phyloP scores from a whole-genome alignment of 1,284 basidiomycete species.

The Ceratobasidium papillatum region DNA sequence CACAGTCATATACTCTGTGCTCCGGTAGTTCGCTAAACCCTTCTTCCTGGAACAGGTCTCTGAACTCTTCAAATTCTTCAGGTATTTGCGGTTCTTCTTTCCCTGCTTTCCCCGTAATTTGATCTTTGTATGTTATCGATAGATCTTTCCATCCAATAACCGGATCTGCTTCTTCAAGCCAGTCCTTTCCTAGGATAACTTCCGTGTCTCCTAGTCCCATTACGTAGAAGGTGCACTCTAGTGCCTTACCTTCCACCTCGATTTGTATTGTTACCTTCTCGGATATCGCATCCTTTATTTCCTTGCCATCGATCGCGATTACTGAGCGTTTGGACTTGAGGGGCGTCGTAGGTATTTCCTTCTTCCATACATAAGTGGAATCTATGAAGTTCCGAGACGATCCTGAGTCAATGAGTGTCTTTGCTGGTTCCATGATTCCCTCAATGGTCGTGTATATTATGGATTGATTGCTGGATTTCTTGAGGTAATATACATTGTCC shows the following conservation, averaged over 20 bases:
- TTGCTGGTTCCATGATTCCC: neutral
- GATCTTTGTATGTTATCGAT: neutral
- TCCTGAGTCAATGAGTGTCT: constrained; percentile 1
- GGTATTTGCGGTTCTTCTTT: neutral
- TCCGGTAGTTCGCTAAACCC: neutral
- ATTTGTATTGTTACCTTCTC: neutral
- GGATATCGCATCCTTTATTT: neutral
- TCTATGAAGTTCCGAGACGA: neutral
- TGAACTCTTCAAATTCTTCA: neutral
- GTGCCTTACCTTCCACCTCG: neutral
- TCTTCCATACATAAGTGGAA: neutral
- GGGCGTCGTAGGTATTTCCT: neutral
- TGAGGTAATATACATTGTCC: neutral
- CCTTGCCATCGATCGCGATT: neutral
- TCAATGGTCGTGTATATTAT: neutral
- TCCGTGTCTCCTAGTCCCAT: neutral
- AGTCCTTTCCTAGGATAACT: neutral
- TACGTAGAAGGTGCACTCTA: neutral
- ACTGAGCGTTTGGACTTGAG: neutral
- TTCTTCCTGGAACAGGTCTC: neutral
- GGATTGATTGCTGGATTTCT: neutral
- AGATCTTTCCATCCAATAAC: neutral
- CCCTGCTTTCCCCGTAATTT: too few relatives aligned
- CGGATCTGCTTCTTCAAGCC: neutral
- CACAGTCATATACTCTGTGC: neutral